These are phyloP conservation scores for Zostera marina DNA, from an alignment of 116 monocot genomes.

Conservation along the genomic window DNA sequence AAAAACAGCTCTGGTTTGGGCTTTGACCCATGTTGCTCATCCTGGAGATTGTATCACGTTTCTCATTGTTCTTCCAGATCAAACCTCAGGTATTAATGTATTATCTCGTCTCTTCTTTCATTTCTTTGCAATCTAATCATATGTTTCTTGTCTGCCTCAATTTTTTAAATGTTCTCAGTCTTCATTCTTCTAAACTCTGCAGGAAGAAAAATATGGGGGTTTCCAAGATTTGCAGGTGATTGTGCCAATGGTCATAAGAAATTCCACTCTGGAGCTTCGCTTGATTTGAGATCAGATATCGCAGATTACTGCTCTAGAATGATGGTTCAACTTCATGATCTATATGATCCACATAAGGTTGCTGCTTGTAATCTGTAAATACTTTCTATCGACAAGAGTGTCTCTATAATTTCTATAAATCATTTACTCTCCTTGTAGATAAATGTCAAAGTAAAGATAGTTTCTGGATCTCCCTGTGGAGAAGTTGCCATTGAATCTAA, in stretches of 20 bases:
- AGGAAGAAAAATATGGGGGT: constrained; percentile 94
- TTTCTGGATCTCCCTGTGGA: constrained; percentile 71
- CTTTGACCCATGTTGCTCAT: constrained; percentile 83
- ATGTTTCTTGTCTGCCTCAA: not conserved
- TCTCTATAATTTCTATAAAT: not conserved
- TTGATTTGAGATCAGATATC: constrained; percentile 71
- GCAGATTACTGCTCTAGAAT: constrained; percentile 72
- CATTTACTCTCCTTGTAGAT: constrained; percentile 22
- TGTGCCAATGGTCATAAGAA: constrained; percentile 69
- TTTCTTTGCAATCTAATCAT: not conserved
- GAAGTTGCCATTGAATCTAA: constrained; percentile 71
- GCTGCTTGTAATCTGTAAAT: no score
- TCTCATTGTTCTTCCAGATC: constrained; percentile 55
- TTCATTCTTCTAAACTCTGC: constrained; percentile 4
- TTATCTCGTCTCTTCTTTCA: not conserved
- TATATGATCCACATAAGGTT: constrained; percentile 84
- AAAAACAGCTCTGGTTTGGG: constrained; percentile 74
- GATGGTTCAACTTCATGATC: constrained; percentile 78
- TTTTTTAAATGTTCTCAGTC: not conserved
- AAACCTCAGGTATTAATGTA: constrained; percentile 52
- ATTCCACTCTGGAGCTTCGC: constrained; percentile 25
- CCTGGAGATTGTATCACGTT: constrained; percentile 72
- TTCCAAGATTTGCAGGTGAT: constrained; percentile 85
- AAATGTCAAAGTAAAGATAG: constrained; percentile 70
- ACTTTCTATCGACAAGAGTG: not conserved